Evolutionary conservation across 2,329 filamentous ascomycete species (phyloP).

Genomic region (Epichloe coenophiala): DNA sequence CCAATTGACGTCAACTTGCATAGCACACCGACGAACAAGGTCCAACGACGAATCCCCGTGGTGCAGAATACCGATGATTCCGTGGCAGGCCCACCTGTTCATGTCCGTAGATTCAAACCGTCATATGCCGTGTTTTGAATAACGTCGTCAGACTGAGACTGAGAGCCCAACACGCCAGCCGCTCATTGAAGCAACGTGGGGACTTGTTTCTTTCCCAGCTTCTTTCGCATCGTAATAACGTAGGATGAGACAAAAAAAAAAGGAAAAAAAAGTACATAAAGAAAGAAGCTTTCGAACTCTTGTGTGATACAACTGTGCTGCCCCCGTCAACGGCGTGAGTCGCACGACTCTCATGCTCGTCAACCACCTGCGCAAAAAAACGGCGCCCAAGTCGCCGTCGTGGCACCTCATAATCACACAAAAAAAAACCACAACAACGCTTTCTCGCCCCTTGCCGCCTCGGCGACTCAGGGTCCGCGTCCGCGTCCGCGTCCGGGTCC

Average conservation of each 20-base stretch:
- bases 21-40: conserved; percentile 14
- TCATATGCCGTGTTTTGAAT: conserved; percentile 8
- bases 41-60: conserved; percentile 18
- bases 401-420: conserved; percentile 47
- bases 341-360: conserved; percentile 57
- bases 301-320: too few relatives aligned
- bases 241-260: background rate
- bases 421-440: conserved; percentile 29
- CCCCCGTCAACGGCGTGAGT: conserved; percentile 53
- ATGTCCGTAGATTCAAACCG: conserved; percentile 1
- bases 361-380: conserved; percentile 49
- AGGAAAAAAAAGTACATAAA: background rate
- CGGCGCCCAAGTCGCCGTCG: conserved; percentile 51
- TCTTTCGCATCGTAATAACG: background rate
- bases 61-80: conserved; percentile 14
- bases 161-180: background rate
- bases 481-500: background rate
- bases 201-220: background rate
- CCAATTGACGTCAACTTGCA: conserved; percentile 1
- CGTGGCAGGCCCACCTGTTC: conserved; percentile 6
- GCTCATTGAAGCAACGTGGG: conserved; percentile 13
- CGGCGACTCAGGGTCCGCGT: conserved; percentile 10
- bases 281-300: background rate
- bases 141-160: background rate
- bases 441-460: conserved; percentile 30